A percentile compares a stretch with the other conserved stretches of the same genome.
Conservation (phyloP, 1,139 yeast species). For the Starmera stellimalicola region DNA sequence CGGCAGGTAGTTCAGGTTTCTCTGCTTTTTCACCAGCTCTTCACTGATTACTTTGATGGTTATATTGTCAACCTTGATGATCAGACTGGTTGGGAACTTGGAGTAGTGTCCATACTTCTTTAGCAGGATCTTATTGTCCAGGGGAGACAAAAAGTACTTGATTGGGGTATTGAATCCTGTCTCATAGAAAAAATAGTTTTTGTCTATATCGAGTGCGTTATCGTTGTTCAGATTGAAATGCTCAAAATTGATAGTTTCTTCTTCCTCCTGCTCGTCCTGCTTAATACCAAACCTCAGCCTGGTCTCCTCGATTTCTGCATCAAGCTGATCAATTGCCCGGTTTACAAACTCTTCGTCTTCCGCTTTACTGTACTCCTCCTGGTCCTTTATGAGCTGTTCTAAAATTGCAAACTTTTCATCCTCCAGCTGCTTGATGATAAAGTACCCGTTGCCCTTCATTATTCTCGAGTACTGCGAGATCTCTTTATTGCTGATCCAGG, state of each 20-base stretch:
- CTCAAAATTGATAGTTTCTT: not conserved
- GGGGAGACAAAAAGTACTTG: slow-evolving; percentile 60
- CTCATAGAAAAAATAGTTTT: slow-evolving; percentile 54
- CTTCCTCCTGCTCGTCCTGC: not conserved
- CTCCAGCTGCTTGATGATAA: slow-evolving; percentile 43
- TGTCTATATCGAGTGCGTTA: too few species aligned
- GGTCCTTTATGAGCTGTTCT: slow-evolving; percentile 27
- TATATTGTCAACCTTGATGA: slow-evolving; percentile 61
- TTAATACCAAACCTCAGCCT: not conserved
- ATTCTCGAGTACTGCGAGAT: slow-evolving; percentile 45
- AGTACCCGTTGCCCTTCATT: slow-evolving; percentile 51
- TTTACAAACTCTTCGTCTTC: slow-evolving; percentile 52
- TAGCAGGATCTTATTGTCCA: slow-evolving; percentile 69
- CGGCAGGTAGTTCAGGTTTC: slow-evolving; percentile 77
- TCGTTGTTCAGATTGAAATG: not conserved
- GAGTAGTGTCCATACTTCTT: slow-evolving; percentile 54
- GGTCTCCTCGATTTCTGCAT: slow-evolving; percentile 22
- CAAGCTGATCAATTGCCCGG: slow-evolving; percentile 49
- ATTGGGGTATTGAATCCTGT: slow-evolving; percentile 62
- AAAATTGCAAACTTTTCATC: slow-evolving; percentile 44
- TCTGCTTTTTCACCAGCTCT: slow-evolving; percentile 47
- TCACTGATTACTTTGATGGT: slow-evolving; percentile 43
- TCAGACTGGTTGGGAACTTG: slow-evolving; percentile 55
- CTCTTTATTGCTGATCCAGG: slow-evolving; percentile 29
- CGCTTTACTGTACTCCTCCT: slow-evolving; percentile 48